These are phyloP conservation scores for Calonectria pseudoturangicola DNA, from an alignment of 2,329 filamentous ascomycete genomes.

Conservation along the genomic window DNA sequence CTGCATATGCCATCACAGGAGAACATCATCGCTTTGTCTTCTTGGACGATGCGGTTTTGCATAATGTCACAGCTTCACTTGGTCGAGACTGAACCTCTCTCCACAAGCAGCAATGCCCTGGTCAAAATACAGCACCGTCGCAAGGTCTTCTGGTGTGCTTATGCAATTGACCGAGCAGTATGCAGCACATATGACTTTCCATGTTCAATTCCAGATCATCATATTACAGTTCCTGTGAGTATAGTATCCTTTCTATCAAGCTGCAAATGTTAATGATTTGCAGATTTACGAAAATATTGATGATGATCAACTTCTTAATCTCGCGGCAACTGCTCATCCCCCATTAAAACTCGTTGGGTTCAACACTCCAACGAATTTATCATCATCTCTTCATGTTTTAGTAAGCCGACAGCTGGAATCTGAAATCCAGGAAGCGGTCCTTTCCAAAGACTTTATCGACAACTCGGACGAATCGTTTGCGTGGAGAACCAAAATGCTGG, in stretches of 20 bases:
- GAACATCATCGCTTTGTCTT: conserved; percentile 30
- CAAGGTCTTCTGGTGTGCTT: conserved; percentile 36
- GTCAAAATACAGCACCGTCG: conserved; percentile 32
- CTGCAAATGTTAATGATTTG: background rate
- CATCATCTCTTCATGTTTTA: conserved; percentile 23
- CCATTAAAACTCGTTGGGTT: background rate
- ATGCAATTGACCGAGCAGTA: conserved; percentile 34
- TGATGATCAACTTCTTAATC: conserved; percentile 22
- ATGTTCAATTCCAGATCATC: conserved; percentile 28
- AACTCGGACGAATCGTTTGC: conserved; percentile 12
- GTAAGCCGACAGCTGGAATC: conserved; percentile 27
- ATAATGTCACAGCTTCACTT: conserved; percentile 34
- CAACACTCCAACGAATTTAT: conserved; percentile 2
- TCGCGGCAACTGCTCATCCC: background rate
- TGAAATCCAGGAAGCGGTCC: conserved; percentile 17
- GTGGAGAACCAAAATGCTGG: conserved; percentile 19
- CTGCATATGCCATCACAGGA: conserved; percentile 31
- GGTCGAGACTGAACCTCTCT: conserved; percentile 19
- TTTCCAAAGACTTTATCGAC: conserved; percentile 5
- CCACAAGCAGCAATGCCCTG: conserved; percentile 1
- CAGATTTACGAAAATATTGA: conserved; percentile 32
- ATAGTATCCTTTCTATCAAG: background rate
- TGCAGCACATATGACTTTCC: conserved; percentile 33
- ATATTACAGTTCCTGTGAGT: conserved; percentile 29
- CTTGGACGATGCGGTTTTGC: conserved; percentile 34